These are phyloP conservation scores for Xylaria sp. DNA, from an alignment of 2,329 filamentous ascomycete genomes.

Conservation along the genomic window DNA sequence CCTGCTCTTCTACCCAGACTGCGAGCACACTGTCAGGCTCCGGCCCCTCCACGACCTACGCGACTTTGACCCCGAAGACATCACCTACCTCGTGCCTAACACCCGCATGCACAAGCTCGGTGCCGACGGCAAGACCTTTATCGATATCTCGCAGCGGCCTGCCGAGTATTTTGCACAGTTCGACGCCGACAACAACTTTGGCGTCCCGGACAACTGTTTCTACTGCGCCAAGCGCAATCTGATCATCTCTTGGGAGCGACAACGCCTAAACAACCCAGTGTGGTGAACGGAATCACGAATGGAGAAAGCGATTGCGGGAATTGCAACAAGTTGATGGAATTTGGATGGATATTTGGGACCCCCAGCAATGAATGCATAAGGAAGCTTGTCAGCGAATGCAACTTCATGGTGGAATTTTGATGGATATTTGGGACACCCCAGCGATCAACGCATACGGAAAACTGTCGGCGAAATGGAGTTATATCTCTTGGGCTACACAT, in stretches of 20 bases:
- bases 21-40: neutral
- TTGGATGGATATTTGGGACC: no score
- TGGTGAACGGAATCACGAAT: neutral
- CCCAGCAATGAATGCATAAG: neutral
- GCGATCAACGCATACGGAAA: neutral
- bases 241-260: neutral
- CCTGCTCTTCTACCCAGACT: neutral
- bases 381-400: no score
- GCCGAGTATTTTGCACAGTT: neutral
- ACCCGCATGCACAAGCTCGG: neutral
- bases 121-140: neutral
- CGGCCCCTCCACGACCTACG: rapidly evolving
- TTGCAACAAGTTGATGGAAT: neutral
- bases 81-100: neutral
- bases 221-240: neutral
- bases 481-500: neutral
- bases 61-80: neutral
- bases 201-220: neutral
- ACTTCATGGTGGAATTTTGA: no score
- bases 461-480: neutral
- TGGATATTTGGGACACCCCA: neutral
- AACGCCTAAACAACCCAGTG: neutral
- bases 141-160: neutral
- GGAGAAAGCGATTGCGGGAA: neutral
- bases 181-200: neutral